phyloP scores from a whole-genome alignment of 2,329 filamentous ascomycete species.

The Clonostachys sp. region DNA sequence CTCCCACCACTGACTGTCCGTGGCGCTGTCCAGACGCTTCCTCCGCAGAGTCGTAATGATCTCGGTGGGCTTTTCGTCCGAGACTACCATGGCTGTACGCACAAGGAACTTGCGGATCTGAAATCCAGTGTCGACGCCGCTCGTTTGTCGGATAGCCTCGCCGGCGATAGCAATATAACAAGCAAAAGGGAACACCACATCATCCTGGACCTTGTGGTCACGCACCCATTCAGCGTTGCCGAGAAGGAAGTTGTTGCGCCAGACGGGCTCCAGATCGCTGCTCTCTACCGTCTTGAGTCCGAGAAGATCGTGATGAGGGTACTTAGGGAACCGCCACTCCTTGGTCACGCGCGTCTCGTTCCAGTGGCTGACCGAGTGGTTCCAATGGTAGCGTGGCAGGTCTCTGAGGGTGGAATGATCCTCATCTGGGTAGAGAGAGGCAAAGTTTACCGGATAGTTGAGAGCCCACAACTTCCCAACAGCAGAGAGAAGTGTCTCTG shows the following conservation, averaged over 20 bases:
- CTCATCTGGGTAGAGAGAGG: background rate
- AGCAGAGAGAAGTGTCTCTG: background rate
- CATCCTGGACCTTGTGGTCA: conserved; percentile 12
- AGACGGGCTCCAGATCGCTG: conserved; percentile 5
- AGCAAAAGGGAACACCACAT: conserved; percentile 26
- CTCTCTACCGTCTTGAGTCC: conserved; percentile 7
- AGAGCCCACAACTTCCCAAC: background rate
- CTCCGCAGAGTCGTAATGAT: conserved; percentile 21
- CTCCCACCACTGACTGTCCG: conserved; percentile 19
- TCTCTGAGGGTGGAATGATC: conserved; percentile 2
- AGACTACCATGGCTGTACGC: background rate
- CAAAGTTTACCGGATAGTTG: conserved; percentile 1
- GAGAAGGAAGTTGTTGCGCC: conserved; percentile 12
- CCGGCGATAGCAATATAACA: conserved; percentile 26
- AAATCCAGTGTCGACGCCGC: background rate
- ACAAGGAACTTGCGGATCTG: background rate
- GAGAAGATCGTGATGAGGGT: conserved; percentile 13
- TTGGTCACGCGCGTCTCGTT: conserved; percentile 7
- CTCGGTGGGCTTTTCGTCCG: conserved; percentile 11
- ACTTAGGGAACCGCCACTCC: conserved; percentile 3
- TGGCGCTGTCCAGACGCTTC: conserved; percentile 11
- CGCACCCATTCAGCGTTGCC: conserved; percentile 22
- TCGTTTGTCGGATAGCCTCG: conserved; percentile 2
- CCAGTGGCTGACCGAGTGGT: conserved; percentile 26
- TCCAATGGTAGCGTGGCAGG: conserved; percentile 33